Base-by-base conservation (phyloP, 148 eudicot species). In the Linanthus parryae region DNA sequence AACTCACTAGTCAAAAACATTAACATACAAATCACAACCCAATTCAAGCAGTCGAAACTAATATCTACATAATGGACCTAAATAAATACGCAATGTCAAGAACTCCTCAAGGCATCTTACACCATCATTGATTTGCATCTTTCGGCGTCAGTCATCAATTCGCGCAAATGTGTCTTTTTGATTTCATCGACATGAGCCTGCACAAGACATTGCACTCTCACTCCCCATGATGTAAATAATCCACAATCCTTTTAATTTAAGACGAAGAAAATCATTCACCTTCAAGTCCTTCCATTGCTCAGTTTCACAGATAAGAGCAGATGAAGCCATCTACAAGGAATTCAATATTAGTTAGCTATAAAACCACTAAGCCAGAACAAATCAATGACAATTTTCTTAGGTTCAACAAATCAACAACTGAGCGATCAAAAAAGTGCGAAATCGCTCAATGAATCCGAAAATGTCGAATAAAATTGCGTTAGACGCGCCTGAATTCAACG, bases 121-220 rank as follows among this genome's bases (percentile, higher is more conserved):
- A 76, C 73, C 80, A 84, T 82, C 96, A 88, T 81, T 29, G 96
- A 82, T 69, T 80, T 73, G 85, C 96, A 84, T 56, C 99, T 73
- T 38, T 79, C 76, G 9, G 63, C 37, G 62, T 92, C 82, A 56
- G 35, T 60, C 94, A 92, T 77, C 73, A 92, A 69, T 49, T 92
- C 85, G 31, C 99, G 94, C 47, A 92, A 65, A 74, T 92, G 99
- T 42, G 81, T 80, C 72, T 73, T 92, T 33, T 75, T 80, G 62
- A 92, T 84, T 24, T 77, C 83, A 46, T 71, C 94, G 48, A 88
- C 73, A 74, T 92, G 96, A n/a, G 75, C 76, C 99, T 92, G 70
- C 42, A 57, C 26, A 52, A 30, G 27, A 46, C 56, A 30, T 56
- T 8, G 18, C 14, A 38, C 28, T 33, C 26, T 14, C 25, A 4